These are phyloP conservation scores for Pisolithus albus DNA, from an alignment of 768 basidiomycete species.

Conservation along the genomic window DNA sequence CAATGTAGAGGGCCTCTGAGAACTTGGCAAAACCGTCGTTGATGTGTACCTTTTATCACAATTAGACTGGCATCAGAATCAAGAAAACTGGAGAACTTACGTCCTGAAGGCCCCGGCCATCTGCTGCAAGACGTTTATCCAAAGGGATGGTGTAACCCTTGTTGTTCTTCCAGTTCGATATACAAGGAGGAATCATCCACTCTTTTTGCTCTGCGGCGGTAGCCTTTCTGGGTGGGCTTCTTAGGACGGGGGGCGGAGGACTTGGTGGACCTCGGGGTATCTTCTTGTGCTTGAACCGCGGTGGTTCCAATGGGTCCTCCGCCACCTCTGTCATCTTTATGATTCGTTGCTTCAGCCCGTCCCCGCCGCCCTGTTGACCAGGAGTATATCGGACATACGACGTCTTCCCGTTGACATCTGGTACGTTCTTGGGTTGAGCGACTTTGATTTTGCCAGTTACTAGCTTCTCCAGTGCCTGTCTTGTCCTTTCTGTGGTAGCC, in stretches of 20 bases:
- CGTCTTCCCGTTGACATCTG: constrained; percentile 76
- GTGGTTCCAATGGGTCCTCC: constrained; percentile 96
- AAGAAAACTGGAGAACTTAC: constrained; percentile 41
- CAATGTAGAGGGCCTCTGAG: constrained; percentile 91
- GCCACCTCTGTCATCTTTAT: constrained; percentile 99
- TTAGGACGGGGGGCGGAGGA: constrained; percentile 91
- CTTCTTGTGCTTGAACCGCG: constrained; percentile 98
- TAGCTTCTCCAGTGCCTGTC: constrained; percentile 86
- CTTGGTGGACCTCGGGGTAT: constrained; percentile 95
- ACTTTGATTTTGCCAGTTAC: constrained; percentile 97
- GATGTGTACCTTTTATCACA: constrained; percentile 70
- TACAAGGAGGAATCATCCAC: constrained; percentile 99
- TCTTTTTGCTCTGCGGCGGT: constrained; percentile 98
- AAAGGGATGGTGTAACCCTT: constrained; percentile 99
- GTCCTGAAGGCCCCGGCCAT: constrained; percentile 97
- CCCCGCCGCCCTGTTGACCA: constrained; percentile 70
- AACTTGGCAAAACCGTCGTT: constrained; percentile 99
- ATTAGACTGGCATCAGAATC: background rate
- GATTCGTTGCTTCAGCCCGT: constrained; percentile 81
- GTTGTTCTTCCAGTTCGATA: constrained; percentile 99
- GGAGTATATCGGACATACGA: constrained; percentile 96
- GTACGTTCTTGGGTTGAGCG: constrained; percentile 93
- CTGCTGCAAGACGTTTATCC: constrained; percentile 95
- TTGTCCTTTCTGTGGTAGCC: constrained; percentile 85
- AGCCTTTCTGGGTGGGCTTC: constrained; percentile 93